Evolutionary conservation across 768 basidiomycete species (phyloP).

Genomic region (Paxillus rubicundulus): DNA sequence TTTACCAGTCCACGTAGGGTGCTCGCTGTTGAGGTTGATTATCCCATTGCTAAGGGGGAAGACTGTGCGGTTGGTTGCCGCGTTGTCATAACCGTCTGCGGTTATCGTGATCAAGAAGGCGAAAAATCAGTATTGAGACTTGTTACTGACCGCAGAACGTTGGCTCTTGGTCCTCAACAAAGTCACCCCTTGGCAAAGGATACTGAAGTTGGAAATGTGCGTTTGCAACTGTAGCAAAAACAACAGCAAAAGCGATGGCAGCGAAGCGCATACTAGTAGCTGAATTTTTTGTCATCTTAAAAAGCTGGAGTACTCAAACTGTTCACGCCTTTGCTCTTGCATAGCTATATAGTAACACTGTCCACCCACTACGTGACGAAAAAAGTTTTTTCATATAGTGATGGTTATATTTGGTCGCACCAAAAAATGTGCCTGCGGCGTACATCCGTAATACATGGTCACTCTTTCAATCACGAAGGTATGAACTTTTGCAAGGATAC

Average conservation of each 20-base stretch:
- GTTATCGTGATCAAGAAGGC: background rate
- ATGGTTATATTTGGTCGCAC: constrained; percentile 22
- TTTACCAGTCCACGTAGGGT: constrained; percentile 57
- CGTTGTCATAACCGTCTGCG: constrained; percentile 60
- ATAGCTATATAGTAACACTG: background rate
- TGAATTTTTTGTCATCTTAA: background rate
- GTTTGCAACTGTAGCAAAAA: constrained; percentile 41
- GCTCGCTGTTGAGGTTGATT: constrained; percentile 64
- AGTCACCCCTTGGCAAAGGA: constrained; percentile 69
- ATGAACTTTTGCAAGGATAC: too few species aligned
- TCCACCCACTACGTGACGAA: too few species aligned
- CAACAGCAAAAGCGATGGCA: constrained; percentile 35
- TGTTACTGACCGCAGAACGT: constrained; percentile 61
- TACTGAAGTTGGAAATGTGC: constrained; percentile 84
- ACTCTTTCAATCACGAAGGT: too few species aligned
- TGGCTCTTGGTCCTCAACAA: constrained; percentile 56
- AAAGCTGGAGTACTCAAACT: background rate
- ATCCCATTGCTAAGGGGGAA: constrained; percentile 69
- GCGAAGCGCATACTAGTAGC: constrained; percentile 33
- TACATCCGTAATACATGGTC: too few species aligned
- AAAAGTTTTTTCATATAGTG: constrained; percentile 20
- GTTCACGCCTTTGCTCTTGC: background rate
- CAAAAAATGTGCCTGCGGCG: background rate
- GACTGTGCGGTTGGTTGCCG: constrained; percentile 53
- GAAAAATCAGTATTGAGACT: background rate